Evolutionary conservation across 768 basidiomycete species (phyloP), one percentile per base, ranked within the genome.

Genomic region (Glaciozyma martinii): DNA sequence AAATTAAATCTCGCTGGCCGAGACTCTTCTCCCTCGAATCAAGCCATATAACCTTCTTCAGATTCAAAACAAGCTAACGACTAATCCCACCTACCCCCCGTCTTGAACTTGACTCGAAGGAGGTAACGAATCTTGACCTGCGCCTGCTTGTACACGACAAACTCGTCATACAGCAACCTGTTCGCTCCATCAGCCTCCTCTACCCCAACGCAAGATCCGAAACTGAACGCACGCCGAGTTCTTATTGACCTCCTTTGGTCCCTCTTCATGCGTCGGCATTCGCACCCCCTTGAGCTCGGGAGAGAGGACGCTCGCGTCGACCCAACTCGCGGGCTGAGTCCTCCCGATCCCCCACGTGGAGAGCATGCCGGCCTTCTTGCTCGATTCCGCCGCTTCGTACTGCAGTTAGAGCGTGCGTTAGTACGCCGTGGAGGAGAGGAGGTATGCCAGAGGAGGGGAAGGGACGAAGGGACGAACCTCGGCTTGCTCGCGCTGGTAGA

Each of bases 301-400:
- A 16, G 25, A 2, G 1, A 52, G 27, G 27, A 52, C 30, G 27
- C 15, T 16, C 1, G 50, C 50, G 27, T 52, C 50, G 13, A 27
- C 27, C 50, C 50, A 52, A 15, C 6, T 16, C 9, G 50, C 50
- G 19, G 50, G 50, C 19, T 52, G 50, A 25, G 50, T 52, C n/a
- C 50, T n/a, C 2, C 50, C 50, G 27, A 52, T 30, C 16, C 50
- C 50, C 50, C 50, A 52, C 27, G 50, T 52, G 1, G 50, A 52
- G 13, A 52, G 19, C 15, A 52, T 27, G 25, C 50, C 50, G 13
- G 50, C 50, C 10, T 52, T 52, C 12, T 52, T 52, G 50, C 27
- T 16, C 1, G 12, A 15, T 16, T 27, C 12, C 6, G 25, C 50
- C 9, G 50, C 50, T 52, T 85, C 47, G 88, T 90, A 76, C 82